Evolutionary conservation across 2,329 filamentous ascomycete species (phyloP), one percentile per base, ranked within the genome.

Genomic region (Verticillium alfalfae): DNA sequence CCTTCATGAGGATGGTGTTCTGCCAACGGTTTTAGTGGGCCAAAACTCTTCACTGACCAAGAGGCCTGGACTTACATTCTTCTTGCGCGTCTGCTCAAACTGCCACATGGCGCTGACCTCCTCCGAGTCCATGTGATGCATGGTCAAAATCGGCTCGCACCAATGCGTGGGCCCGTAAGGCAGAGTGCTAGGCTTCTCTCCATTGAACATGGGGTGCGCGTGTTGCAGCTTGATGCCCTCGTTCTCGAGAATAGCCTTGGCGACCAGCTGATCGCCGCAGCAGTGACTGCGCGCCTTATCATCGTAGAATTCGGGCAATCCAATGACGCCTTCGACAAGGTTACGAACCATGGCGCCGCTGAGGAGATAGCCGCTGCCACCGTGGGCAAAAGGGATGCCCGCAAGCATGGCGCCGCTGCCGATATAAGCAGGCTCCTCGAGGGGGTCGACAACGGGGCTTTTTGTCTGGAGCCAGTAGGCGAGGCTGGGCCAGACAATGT

Each of bases 281-380:
- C 80, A 82, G 61, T 80, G 75, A 3, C 72, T 66, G 12, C 73
- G 71, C 3, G 79, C 78, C 64, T 74, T 73, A 49, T 73, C 65
- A 65, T 84, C 82, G 66, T 81, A 84, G 61, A 78, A 75, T 36
- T 75, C 70, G 2, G 78, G 77, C 15, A 84, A 67, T n/a, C 36
- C 36, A 15, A 34, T 56, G 13, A 36, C 26, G 26, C 26, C 26
- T 16, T 77, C 74, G 3, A 81, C 75, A 56, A 84, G 75, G 59
- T 76, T 75, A 65, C 79, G 74, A 68, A 88, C 73, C 3, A 85
- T 78, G 1, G 76, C 79, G 2, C 81, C 78, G 16, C 81, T 83
- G n/a, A 86, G 70, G 61, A 81, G 73, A 68, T 83, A 84, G n/a
- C 84, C 84, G 39, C 80, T 84, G 3, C 84, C 84, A 12, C 84